Evolutionary conservation across 2,329 filamentous ascomycete species (phyloP), one percentile per base, ranked within the genome.

Genomic region (Neonectria faginata): DNA sequence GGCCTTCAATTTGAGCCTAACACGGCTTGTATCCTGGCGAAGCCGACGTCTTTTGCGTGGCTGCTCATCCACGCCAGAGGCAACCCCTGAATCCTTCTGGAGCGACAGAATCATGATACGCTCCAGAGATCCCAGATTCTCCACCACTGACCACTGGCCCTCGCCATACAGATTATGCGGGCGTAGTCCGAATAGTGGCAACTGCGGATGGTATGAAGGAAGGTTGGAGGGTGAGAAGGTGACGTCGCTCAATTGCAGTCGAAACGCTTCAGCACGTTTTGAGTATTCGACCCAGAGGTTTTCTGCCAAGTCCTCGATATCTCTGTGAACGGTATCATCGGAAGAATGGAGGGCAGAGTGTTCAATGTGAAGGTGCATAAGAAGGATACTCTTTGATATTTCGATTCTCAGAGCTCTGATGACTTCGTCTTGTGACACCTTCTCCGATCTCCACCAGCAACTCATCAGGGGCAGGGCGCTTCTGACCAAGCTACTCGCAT

Each of bases 251-350:
- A 97, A 80, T 67, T 93, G 91, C 11, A 98, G 83, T 41, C 90
- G 87, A 52, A 92, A 89, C 63, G 88, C 88, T 52, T 92, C 89
- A 39, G 88, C 84, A 65, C 93, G 86, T 67, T 84, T 89, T 4
- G 88, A 84, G 77, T 98, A 98, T 73, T 97, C 95, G 9, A 81
- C 81, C 81, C 90, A 91, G n/a, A 99, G 79, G 4, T 86, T 83
- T 48, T 94, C 90, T 36, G 89, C 76, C 2, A 97, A 78, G n/a
- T 86, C 86, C 67, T 91, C 87, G 6, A 97, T 59, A 68, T 85
- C 77, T 48, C 73, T 81, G 29, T 78, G 76, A 60, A 84, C 77
- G 59, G 71, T 75, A 61, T 73, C 77, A 68, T 80, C 78, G 2
- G 78, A 75, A 8, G 79, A 75, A 56, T 85, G 81, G 44, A 78